Conservation (phyloP, 306 rosid species). For the Amphicarpaea edgeworthii region DNA sequence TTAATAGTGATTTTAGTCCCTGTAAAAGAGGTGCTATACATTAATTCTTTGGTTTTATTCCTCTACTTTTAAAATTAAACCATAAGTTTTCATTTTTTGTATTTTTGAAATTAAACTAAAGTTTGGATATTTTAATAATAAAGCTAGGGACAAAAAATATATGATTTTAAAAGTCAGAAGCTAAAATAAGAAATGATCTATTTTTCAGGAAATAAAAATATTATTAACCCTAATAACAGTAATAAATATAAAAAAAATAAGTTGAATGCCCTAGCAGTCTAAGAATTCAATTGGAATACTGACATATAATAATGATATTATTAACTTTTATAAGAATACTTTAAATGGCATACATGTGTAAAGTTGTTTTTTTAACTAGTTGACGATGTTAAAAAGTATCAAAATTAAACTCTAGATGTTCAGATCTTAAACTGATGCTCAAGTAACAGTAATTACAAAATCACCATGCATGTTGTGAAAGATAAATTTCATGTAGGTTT, state of each 20-base stretch:
- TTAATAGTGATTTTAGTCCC: neutral
- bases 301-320: neutral
- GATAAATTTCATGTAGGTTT: conserved; percentile 14
- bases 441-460: neutral
- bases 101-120: neutral
- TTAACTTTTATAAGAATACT: too few relatives aligned
- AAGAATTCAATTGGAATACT: neutral
- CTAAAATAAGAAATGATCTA: neutral
- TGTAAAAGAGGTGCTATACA: neutral
- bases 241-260: too few relatives aligned
- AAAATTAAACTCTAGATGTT: neutral
- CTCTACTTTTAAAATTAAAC: neutral
- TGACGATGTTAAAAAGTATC: neutral
- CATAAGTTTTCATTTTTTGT: neutral
- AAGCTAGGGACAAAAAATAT: neutral
- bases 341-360: too few relatives aligned
- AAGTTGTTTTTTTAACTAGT: too few relatives aligned
- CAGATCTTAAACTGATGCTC: neutral
- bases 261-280: neutral
- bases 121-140: neutral
- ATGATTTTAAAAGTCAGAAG: neutral
- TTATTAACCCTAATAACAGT: neutral
- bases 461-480: too few relatives aligned
- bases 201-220: neutral
- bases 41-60: neutral